These are phyloP conservation scores for Bipolaris bicolor DNA, from an alignment of 2,329 filamentous ascomycete species.

Conservation along the genomic window DNA sequence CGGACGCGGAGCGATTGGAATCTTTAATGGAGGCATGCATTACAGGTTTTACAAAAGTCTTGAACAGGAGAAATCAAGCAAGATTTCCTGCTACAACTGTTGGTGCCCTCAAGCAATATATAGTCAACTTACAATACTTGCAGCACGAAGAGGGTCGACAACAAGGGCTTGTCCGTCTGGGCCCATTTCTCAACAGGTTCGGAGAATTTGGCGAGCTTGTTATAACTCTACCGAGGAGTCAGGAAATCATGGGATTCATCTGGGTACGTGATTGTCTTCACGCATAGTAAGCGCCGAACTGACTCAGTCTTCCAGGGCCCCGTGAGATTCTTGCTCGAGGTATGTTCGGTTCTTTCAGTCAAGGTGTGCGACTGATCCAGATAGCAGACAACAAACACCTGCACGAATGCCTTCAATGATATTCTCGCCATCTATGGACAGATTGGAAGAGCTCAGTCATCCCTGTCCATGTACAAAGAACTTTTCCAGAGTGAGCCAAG, in stretches of 20 bases:
- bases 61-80: constrained; percentile 9
- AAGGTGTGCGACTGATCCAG: not conserved
- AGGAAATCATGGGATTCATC: not conserved
- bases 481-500: not conserved
- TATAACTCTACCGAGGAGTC: not conserved
- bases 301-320: not conserved
- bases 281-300: not conserved
- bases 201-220: constrained; percentile 31
- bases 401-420: constrained; percentile 11
- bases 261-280: not conserved
- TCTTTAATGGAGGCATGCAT: not conserved
- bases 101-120: constrained; percentile 11
- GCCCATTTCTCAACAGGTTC: constrained; percentile 32
- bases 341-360: not conserved
- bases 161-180: constrained; percentile 27
- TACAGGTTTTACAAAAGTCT: not conserved
- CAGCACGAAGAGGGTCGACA: constrained; percentile 18
- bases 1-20: not conserved
- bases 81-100: constrained; percentile 17
- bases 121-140: constrained; percentile 19
- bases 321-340: not conserved
- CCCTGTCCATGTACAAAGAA: constrained; percentile 17
- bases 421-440: constrained; percentile 25
- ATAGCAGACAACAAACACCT: constrained; percentile 10
- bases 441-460: constrained; percentile 31